Evolutionary conservation across 495 filamentous ascomycete species (phyloP).

Genomic region (Xylaria palmicola): DNA sequence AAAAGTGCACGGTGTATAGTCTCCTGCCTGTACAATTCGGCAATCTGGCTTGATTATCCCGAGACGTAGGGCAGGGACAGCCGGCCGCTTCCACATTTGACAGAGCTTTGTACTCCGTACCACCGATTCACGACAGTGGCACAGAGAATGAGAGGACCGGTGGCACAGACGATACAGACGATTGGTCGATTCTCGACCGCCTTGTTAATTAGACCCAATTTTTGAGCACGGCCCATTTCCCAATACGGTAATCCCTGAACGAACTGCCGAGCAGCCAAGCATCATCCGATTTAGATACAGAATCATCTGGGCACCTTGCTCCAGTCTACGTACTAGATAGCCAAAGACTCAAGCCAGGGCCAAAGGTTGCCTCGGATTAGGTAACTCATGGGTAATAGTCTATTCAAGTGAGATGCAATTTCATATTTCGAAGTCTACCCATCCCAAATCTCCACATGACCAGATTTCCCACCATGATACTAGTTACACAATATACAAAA

Average conservation of each 20-base stretch:
- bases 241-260: background rate
- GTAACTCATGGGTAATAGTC: background rate
- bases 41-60: background rate
- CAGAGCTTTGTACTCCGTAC: slow-evolving; percentile 7
- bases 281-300: background rate
- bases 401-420: background rate
- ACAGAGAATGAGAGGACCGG: background rate
- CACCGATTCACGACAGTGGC: slow-evolving; percentile 14
- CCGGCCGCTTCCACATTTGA: background rate
- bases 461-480: background rate
- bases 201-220: background rate
- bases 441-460: background rate
- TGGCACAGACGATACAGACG: background rate
- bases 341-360: background rate
- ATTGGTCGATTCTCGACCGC: background rate
- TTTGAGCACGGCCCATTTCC: slow-evolving; percentile 5
- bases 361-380: background rate
- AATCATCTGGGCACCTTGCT: background rate
- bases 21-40: background rate
- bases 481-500: slow-evolving; percentile 7
- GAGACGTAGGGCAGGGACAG: background rate
- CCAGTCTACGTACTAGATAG: no score
- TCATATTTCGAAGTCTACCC: background rate
- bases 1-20: background rate
- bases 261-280: slow-evolving; percentile 8